Base-by-base conservation (phyloP, 345 rosid species). In the Brassica cretica region DNA sequence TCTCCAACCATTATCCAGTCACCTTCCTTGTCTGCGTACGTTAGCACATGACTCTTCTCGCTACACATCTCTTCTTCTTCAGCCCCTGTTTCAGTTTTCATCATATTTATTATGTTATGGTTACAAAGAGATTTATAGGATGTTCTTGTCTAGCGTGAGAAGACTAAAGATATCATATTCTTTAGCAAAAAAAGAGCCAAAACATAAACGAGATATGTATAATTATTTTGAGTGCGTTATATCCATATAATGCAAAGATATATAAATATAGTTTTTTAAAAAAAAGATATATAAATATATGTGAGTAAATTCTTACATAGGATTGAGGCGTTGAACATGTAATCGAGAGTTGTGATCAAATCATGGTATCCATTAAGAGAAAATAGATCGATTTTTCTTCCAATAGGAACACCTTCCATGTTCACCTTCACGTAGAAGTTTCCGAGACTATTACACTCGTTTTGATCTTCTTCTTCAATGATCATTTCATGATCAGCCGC, bases 331-430 rank as follows among this genome's bases (percentile, higher is more conserved):
- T 80, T 79, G 91, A 95, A 95, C 99, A 95, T 95, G 74, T 77
- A 78, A 68, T 93, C 92, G 10, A 95, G 93, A 73, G 97, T 93
- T 5, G 81, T 81, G 56, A 93, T 91, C 65, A 95, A 62, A 70
- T 91, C 94, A 71, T 85, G 83, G 75, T 93, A 95, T 41, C 93
- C 92, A 71, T 84, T 88, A 66, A 90, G 92, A 41, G 96, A 88
- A 41, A 91, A 76, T 5, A 93, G 76, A 85, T 95, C 90, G 12
- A 95, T 77, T 69, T 95, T 95, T 82, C 99, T 86, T 25, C 99
- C 99, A 49, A 95, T 95, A 4, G 92, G 97, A 70, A 93, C 88
- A 10, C 99, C 99, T 76, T 95, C 99, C 99, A 95, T 93, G 84
- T 95, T 91, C 39, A 95, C 98, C 80, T 95, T 95, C 44, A 95